These are phyloP conservation scores for Kodamaea sp. DNA, from an alignment of 1,139 yeast species.

Conservation along the genomic window DNA sequence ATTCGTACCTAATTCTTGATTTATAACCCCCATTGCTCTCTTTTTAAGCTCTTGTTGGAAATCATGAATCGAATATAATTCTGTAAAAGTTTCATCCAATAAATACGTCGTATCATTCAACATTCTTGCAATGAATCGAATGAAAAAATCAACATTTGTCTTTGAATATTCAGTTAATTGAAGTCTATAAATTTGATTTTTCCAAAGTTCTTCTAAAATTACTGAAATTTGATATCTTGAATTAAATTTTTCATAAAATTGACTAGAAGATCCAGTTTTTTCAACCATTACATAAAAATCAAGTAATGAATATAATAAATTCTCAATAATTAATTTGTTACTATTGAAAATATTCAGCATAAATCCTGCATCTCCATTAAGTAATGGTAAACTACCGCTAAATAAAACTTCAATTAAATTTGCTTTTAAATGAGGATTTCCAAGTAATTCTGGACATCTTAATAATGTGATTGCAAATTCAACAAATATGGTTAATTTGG, in stretches of 20 bases:
- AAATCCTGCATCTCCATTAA: conserved; percentile 65
- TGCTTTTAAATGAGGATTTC: conserved; percentile 92
- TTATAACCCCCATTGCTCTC: conserved; percentile 32
- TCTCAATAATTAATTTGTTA: conserved; percentile 58
- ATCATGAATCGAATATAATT: conserved; percentile 71
- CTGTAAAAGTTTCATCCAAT: conserved; percentile 84
- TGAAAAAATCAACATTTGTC: conserved; percentile 73
- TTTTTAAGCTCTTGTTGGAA: conserved; percentile 56
- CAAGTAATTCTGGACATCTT: conserved; percentile 80
- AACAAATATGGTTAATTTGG: conserved; percentile 51
- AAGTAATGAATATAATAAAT: conserved; percentile 75
- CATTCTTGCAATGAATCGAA: conserved; percentile 90
- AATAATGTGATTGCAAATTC: conserved; percentile 71
- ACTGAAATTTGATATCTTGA: conserved; percentile 82
- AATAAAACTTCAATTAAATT: conserved; percentile 77
- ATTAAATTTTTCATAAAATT: conserved; percentile 93
- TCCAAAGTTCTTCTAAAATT: conserved; percentile 82
- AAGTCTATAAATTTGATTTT: conserved; percentile 58
- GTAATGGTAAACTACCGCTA: conserved; percentile 63
- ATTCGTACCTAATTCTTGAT: conserved; percentile 50
- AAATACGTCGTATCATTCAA: conserved; percentile 90
- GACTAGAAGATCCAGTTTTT: conserved; percentile 92
- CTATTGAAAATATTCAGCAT: conserved; percentile 63
- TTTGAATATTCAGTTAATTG: conserved; percentile 69
- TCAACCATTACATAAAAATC: conserved; percentile 94